Conservation (phyloP, 225 moss, liverwort and hornwort species). For the Marchantia polymorpha region DNA sequence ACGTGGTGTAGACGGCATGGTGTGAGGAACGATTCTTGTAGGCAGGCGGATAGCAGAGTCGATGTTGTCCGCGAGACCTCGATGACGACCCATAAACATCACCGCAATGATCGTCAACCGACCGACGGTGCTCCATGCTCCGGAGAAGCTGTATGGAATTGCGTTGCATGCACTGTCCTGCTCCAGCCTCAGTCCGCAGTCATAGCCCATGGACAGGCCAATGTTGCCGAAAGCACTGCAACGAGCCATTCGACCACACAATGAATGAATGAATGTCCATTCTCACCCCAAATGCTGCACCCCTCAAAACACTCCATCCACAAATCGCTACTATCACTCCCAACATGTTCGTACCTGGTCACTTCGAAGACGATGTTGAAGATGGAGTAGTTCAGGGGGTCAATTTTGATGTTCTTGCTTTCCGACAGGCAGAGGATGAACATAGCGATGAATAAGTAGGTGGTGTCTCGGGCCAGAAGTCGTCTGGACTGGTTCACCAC, state of each 20-base stretch:
- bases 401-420: constrained; percentile 34
- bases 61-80: constrained; percentile 48
- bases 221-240: constrained; percentile 73
- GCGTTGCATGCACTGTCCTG: constrained; percentile 28
- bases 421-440: constrained; percentile 56
- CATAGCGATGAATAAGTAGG: constrained; percentile 45
- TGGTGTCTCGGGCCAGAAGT: constrained; percentile 51
- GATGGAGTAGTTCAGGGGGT: constrained; percentile 65
- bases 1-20: background rate
- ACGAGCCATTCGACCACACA: background rate
- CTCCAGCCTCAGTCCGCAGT: constrained; percentile 33
- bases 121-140: constrained; percentile 48
- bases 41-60: constrained; percentile 47
- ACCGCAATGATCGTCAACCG: constrained; percentile 44
- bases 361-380: constrained; percentile 77
- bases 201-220: constrained; percentile 66
- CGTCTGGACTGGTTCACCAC: constrained; percentile 43
- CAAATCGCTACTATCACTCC: background rate
- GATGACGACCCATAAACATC: constrained; percentile 61
- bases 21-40: background rate
- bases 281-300: background rate
- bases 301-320: background rate
- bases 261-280: background rate
- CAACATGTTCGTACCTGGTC: constrained; percentile 41
- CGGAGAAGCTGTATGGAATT: constrained; percentile 54